Conservation (phyloP, 768 basidiomycete species). For the Melanogaster broomeanus region DNA sequence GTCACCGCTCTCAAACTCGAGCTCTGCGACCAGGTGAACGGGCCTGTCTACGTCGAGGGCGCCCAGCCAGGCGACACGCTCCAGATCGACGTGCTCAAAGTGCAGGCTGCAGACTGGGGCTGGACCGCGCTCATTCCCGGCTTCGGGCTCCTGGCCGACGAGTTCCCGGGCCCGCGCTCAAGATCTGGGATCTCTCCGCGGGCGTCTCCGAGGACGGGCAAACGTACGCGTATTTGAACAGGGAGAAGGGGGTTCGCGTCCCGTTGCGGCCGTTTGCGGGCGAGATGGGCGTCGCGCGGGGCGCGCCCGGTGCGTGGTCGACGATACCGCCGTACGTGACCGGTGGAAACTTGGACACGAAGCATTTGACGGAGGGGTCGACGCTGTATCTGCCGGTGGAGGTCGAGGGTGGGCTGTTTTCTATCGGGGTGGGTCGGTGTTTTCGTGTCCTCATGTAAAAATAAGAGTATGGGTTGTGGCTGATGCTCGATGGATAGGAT, state of each 20-base stretch:
- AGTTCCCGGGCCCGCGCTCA: conserved; percentile 52
- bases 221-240: conserved; percentile 51
- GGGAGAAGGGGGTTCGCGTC: conserved; percentile 47
- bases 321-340: conserved; percentile 65
- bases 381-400: conserved; percentile 59
- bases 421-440: conserved; percentile 50
- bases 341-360: conserved; percentile 64
- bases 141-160: conserved; percentile 59
- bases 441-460: too few relatives aligned
- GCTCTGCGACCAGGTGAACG: conserved; percentile 59
- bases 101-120: conserved; percentile 58
- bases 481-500: conserved; percentile 41
- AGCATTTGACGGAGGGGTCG: conserved; percentile 54
- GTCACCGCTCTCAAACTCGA: conserved; percentile 46
- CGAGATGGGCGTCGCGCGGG: conserved; percentile 64
- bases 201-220: conserved; percentile 25
- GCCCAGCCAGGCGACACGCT: conserved; percentile 60
- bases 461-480: too few relatives aligned
- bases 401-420: conserved; percentile 60
- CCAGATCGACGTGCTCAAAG: conserved; percentile 56
- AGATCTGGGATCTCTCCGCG: conserved; percentile 51
- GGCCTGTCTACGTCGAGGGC: conserved; percentile 54
- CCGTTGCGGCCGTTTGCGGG: conserved; percentile 61
- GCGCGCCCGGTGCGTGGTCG: conserved; percentile 50
- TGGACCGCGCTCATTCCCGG: conserved; percentile 63